These are phyloP conservation scores for Hexamita inflata DNA, from an alignment of 208 protist genomes.

Conservation along the genomic window DNA sequence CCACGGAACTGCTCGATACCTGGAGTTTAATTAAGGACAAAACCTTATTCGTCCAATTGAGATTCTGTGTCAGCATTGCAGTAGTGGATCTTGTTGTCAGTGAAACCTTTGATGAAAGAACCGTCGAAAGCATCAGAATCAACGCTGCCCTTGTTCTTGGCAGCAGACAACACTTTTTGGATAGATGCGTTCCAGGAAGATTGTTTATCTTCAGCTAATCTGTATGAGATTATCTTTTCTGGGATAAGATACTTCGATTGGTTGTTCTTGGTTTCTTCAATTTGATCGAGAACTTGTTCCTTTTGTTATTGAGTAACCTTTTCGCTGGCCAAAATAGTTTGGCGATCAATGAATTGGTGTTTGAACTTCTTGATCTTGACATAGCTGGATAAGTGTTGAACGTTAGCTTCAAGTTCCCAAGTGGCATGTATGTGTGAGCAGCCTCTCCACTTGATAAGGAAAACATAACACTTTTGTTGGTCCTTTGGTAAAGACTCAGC, in stretches of 20 bases:
- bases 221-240: background rate
- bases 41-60: background rate
- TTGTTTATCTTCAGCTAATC: background rate
- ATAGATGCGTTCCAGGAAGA: too few species aligned
- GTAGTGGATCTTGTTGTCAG: background rate
- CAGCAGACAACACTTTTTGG: too few species aligned
- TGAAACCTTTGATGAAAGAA: background rate
- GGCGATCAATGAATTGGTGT: background rate
- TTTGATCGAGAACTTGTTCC: background rate
- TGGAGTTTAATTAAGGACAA: background rate
- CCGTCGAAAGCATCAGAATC: conserved; percentile 4
- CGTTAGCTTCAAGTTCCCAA: conserved; percentile 10
- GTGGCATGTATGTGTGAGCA: background rate
- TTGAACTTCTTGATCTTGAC: conserved; percentile 13
- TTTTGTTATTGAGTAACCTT: background rate
- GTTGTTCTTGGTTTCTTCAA: background rate
- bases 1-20: background rate
- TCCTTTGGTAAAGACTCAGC: too few species aligned
- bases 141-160: too few species aligned
- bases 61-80: conserved; percentile 10
- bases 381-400: background rate
- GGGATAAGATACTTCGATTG: background rate
- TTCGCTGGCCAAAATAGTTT: background rate
- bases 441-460: conserved; percentile 13
- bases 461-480: background rate